Evolutionary conservation across 1,284 basidiomycete species (phyloP).

Genomic region (Lentinula novae-zelandiae): DNA sequence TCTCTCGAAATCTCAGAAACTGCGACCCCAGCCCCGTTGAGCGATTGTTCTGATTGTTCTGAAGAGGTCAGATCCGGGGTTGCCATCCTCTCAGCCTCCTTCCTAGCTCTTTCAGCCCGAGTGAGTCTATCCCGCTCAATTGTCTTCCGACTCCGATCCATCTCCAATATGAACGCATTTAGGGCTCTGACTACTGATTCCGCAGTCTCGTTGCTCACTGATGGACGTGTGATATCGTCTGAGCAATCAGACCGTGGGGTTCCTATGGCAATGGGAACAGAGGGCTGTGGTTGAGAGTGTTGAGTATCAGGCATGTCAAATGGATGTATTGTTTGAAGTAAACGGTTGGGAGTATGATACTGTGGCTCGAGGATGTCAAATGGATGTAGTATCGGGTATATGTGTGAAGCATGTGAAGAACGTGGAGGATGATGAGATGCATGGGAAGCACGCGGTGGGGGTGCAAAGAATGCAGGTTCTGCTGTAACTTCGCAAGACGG

Average conservation of each 20-base stretch:
- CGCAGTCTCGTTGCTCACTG: constrained; percentile 5
- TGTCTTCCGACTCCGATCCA: constrained; percentile 2
- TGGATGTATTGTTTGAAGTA: not conserved
- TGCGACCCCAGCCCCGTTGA: not conserved
- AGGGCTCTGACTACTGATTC: constrained; percentile 5
- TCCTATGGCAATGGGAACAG: not conserved
- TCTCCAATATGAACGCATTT: constrained; percentile 3
- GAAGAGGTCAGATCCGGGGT: too few relatives aligned
- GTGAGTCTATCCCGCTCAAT: not conserved
- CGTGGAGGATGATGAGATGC: not conserved
- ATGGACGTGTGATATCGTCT: not conserved
- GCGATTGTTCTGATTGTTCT: too few relatives aligned
- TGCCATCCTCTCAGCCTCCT: not conserved
- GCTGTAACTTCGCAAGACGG: not conserved
- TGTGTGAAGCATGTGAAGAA: not conserved
- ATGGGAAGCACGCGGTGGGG: too few relatives aligned
- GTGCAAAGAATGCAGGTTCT: not conserved
- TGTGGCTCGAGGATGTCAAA: not conserved
- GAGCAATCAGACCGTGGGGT: not conserved
- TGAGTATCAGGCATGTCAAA: not conserved
- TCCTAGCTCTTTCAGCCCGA: not conserved
- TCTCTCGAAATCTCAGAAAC: not conserved
- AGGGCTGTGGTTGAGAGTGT: not conserved
- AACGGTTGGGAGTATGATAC: not conserved
- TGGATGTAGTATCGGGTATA: not conserved